phyloP scores from a whole-genome alignment of 192 early-diverging fungal species.

The Coemansia sp. region DNA sequence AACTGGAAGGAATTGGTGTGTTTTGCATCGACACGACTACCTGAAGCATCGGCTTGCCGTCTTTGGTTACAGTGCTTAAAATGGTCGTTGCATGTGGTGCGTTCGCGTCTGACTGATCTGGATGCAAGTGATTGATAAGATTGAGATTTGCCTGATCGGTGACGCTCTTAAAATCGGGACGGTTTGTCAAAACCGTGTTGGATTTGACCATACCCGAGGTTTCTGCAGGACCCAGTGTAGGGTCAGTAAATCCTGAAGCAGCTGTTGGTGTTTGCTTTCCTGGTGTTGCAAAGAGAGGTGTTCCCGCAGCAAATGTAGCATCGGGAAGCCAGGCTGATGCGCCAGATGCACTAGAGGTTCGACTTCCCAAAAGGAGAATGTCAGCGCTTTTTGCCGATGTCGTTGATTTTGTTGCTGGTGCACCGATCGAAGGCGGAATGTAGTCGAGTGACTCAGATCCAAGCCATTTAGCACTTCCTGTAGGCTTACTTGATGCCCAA shows the following conservation, averaged over 20 bases:
- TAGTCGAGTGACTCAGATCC: constrained; percentile 15
- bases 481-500: constrained; percentile 2
- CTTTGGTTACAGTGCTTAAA: constrained; percentile 27
- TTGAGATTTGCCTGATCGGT: constrained; percentile 16
- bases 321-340: constrained; percentile 4
- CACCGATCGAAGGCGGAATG: constrained; percentile 23
- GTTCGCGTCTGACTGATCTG: background rate
- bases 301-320: constrained; percentile 28
- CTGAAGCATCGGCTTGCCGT: constrained; percentile 37
- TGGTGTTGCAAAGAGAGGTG: constrained; percentile 21
- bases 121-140: constrained; percentile 8
- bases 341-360: background rate
- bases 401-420: constrained; percentile 9
- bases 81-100: constrained; percentile 15
- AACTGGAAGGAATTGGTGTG: constrained; percentile 15
- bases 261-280: background rate
- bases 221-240: background rate
- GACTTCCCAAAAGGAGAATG: background rate
- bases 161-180: constrained; percentile 32
- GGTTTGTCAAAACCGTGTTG: constrained; percentile 20
- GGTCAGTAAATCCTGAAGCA: background rate
- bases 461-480: constrained; percentile 15
- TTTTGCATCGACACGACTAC: constrained; percentile 36
- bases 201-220: background rate
- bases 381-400: constrained; percentile 4